Percentiles rank a stretch among this genome's conserved stretches.
These are phyloP conservation scores for Colletotrichum euphorbiae DNA, from an alignment of 2,329 filamentous ascomycete species.

Conservation along the genomic window DNA sequence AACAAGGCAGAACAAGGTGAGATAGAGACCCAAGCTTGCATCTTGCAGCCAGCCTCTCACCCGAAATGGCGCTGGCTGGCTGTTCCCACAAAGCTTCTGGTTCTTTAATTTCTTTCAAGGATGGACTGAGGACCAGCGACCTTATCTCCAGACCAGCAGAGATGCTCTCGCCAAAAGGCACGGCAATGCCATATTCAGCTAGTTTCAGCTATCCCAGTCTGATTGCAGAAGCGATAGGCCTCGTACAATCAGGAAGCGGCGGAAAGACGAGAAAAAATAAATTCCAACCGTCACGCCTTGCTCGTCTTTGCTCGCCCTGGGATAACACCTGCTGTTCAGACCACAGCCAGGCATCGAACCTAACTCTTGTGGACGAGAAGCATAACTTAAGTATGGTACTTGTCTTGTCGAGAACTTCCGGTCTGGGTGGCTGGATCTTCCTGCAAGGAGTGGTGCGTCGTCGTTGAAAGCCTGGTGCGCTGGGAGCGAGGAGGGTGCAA, in stretches of 20 bases:
- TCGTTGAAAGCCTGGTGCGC: too few species aligned
- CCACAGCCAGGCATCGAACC: background rate
- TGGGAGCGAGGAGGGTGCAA: too few species aligned
- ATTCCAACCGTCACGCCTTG: conserved; percentile 10
- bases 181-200: conserved; percentile 7
- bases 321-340: conserved; percentile 1
- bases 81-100: conserved; percentile 3
- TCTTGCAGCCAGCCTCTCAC: conserved; percentile 3
- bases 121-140: conserved; percentile 12
- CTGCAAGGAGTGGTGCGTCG: too few species aligned
- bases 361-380: background rate
- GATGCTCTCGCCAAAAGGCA: conserved; percentile 11
- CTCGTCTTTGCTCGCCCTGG: background rate
- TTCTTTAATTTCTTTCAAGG: conserved; percentile 5
- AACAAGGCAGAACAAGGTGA: conserved; percentile 5
- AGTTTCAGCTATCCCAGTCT: conserved; percentile 32
- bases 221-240: conserved; percentile 25
- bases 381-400: too few species aligned
- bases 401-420: too few species aligned
- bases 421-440: too few species aligned
- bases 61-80: conserved; percentile 1
- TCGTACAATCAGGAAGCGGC: conserved; percentile 19
- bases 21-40: conserved; percentile 19
- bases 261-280: background rate
- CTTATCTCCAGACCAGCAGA: conserved; percentile 22